Evolutionary conservation across 2,329 filamentous ascomycete genomes (phyloP).

Genomic region (Aspergillus sp.): DNA sequence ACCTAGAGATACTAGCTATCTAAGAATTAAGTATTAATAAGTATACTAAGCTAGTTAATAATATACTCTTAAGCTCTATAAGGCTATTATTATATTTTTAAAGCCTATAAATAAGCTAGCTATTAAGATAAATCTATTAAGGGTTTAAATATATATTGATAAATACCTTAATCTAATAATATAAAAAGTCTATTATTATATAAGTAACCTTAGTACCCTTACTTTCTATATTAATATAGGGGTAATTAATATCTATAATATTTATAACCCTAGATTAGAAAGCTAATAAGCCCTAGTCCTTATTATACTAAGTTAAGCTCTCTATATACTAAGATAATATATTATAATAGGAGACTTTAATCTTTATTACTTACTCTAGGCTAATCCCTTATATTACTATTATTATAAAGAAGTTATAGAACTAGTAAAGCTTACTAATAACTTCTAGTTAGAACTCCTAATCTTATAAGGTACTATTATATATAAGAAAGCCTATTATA

Average conservation of each 20-base stretch:
- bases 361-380: slow-evolving; percentile 3
- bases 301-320: too few relatives aligned
- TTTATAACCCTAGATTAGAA: slow-evolving; percentile 10
- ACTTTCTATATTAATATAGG: neutral
- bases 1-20: slow-evolving; percentile 6
- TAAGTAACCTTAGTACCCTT: slow-evolving; percentile 12
- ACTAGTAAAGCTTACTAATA: neutral
- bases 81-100: neutral
- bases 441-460: neutral
- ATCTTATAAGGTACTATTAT: slow-evolving; percentile 1
- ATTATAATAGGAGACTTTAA: slow-evolving; percentile 6
- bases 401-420: neutral
- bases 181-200: slow-evolving; percentile 11
- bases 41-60: neutral
- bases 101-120: neutral
- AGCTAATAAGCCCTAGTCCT: too few relatives aligned
- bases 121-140: too few relatives aligned
- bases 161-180: slow-evolving; percentile 13
- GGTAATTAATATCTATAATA: slow-evolving; percentile 11
- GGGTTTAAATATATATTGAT: slow-evolving; percentile 13
- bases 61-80: neutral
- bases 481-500: neutral
- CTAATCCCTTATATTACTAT: neutral
- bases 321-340: neutral
- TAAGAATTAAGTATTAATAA: slow-evolving; percentile 3